Base-by-base conservation (phyloP, 2,329 filamentous ascomycete genomes). In the Verticillium nonalfalfae region DNA sequence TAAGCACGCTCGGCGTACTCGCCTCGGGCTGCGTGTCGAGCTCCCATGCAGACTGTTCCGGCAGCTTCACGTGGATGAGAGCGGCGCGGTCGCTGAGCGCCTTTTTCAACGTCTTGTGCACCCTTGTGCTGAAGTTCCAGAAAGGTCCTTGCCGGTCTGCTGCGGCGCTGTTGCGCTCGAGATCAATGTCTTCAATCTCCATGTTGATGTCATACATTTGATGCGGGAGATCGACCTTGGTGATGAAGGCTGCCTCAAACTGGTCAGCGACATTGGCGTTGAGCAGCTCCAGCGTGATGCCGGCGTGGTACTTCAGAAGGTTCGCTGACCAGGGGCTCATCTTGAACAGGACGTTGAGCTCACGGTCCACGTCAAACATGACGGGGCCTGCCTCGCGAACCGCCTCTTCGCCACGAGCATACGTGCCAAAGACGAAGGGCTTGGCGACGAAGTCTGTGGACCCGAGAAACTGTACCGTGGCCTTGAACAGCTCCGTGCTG, bases 401-500 rank as follows among this genome's bases (percentile, higher is more conserved):
- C 33, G 69, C 66, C 62, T 78, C 81, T 68, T 70, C 74, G 68
- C 70, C 77, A 33, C 62, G 74, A 69, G 67, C 80, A 67, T 62
- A 86, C 69, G 64, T 80, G 64, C 70, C 76, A 60, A 87, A 78
- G 1, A 82, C 66, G 38, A 88, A 81, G 0, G 90, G 86, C 66
- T 85, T 90, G 68, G 85, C 88, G 61, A 78, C 79, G 60, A 97
- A 78, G 69, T 97, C 88, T 40, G 85, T 88, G 1, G 85, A 83
- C 1, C 90, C 87, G 18, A 99, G 78, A 67, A 94, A 95, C 71
- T 97, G 94, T n/a, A 99, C 78, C 1, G 89, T 87, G 2, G 92
- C 93, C 75, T 97, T 98, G 82, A 99, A 97, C 55, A 98, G 82
- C 74, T 98, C 94, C 31, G 94, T 95, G 74, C 90, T 90, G 77